Percentiles rank a stretch among this genome's conserved stretches.
phyloP scores from a whole-genome alignment of 2,329 filamentous ascomycete species.

The Neofusicoccum sp. region DNA sequence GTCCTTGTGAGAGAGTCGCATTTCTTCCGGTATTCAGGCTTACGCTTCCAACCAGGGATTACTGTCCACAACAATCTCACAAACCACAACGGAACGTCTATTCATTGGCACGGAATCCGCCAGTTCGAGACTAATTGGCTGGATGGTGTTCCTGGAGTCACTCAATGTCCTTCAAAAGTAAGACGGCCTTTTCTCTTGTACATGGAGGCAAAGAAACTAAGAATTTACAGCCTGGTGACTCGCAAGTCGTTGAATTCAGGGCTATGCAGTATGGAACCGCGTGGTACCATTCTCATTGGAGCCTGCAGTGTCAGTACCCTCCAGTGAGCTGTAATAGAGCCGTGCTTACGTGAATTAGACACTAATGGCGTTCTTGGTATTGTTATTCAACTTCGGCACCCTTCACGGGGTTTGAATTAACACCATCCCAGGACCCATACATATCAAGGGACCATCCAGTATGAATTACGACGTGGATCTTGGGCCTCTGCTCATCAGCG shows the following conservation, averaged over 20 bases:
- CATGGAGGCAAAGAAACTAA: constrained; percentile 38
- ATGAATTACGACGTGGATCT: constrained; percentile 57
- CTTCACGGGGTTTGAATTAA: neutral
- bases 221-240: no score
- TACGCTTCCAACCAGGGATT: constrained; percentile 43
- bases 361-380: constrained; percentile 30
- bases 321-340: no score
- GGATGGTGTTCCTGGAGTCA: constrained; percentile 69
- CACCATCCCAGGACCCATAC: constrained; percentile 34
- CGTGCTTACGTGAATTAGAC: constrained; percentile 2
- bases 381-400: no score
- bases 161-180: constrained; percentile 58
- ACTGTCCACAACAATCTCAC: constrained; percentile 62
- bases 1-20: neutral
- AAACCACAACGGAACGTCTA: constrained; percentile 59
- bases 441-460: constrained; percentile 43
- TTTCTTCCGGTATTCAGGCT: neutral
- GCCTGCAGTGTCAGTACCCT: constrained; percentile 44
- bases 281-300: constrained; percentile 66
- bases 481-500: constrained; percentile 57
- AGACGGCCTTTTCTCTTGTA: constrained; percentile 51
- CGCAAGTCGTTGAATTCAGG: neutral
- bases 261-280: constrained; percentile 56
- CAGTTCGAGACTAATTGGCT: constrained; percentile 69
- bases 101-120: constrained; percentile 73